Evolutionary conservation across 2,329 filamentous ascomycete species (phyloP).

Genomic region (Hypoxylon sp.): DNA sequence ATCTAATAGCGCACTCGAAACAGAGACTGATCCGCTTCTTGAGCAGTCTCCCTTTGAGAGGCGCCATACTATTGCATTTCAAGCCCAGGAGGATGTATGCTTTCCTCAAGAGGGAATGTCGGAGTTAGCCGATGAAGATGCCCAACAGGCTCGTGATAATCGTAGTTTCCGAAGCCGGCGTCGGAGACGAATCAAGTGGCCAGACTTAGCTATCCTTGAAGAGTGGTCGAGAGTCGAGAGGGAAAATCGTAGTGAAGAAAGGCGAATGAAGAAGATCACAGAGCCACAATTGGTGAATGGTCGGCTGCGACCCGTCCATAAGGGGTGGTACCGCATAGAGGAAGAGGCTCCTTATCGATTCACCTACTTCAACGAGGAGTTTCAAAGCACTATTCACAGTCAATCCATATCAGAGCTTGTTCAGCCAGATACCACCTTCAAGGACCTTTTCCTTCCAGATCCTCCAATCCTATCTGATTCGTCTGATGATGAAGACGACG

Average conservation of each 20-base stretch:
- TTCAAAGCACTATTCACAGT: conserved; percentile 95
- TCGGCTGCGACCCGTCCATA: conserved; percentile 83
- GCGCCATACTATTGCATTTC: conserved; percentile 72
- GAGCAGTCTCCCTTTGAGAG: conserved; percentile 58
- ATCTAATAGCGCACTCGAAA: conserved; percentile 43
- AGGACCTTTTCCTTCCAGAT: conserved; percentile 91
- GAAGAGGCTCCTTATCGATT: conserved; percentile 95
- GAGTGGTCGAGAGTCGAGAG: conserved; percentile 94
- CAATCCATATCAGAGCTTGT: conserved; percentile 94
- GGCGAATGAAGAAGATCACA: conserved; percentile 90
- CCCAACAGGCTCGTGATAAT: conserved; percentile 63
- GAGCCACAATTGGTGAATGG: conserved; percentile 95
- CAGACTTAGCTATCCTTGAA: conserved; percentile 85
- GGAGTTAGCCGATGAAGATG: conserved; percentile 84
- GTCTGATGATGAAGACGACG: conserved; percentile 76
- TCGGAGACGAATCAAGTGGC: conserved; percentile 83
- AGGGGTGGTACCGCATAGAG: conserved; percentile 87
- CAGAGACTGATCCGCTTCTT: conserved; percentile 51
- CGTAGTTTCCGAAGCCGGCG: conserved; percentile 59
- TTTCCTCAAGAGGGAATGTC: conserved; percentile 86
- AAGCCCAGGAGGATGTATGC: conserved; percentile 90
- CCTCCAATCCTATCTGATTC: conserved; percentile 82
- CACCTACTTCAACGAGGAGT: conserved; percentile 98
- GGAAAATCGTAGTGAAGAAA: conserved; percentile 85
- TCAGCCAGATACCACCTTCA: conserved; percentile 86